phyloP scores from a whole-genome alignment of 345 rosid species.

The Cochlearia excelsa region DNA sequence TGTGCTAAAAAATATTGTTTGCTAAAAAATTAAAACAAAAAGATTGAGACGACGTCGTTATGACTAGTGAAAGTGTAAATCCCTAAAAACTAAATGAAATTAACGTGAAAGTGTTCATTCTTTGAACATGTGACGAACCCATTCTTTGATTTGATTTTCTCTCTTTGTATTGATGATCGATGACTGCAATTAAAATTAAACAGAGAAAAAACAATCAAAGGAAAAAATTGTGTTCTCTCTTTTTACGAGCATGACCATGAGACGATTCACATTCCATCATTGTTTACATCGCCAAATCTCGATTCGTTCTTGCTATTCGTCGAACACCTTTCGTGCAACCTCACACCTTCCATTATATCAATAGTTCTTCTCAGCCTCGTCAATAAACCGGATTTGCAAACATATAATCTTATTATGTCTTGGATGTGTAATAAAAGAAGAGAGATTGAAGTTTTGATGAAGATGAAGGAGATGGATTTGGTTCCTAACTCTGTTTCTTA shows the following conservation, averaged over 20 bases:
- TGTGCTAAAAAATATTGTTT: no score
- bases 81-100: no score
- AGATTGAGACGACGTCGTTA: no score
- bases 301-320: slow-evolving; percentile 69
- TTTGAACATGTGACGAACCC: no score
- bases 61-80: no score
- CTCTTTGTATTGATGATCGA: no score
- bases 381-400: slow-evolving; percentile 61
- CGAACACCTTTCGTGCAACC: slow-evolving; percentile 49
- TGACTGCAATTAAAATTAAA: no score
- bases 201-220: no score
- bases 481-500: slow-evolving; percentile 70
- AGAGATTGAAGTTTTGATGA: slow-evolving; percentile 48
- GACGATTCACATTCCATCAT: slow-evolving; percentile 1
- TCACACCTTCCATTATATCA: slow-evolving; percentile 47
- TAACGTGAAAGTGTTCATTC: no score
- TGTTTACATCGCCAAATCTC: slow-evolving; percentile 21
- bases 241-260: slow-evolving; percentile 14
- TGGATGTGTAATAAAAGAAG: slow-evolving; percentile 78
- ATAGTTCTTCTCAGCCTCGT: slow-evolving; percentile 46
- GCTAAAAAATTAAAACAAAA: no score
- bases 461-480: slow-evolving; percentile 64
- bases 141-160: no score
- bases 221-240: no score
- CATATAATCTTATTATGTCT: slow-evolving; percentile 67